Base-by-base conservation (phyloP, 192 early-diverging fungal genomes). In the Coemansia sp. region DNA sequence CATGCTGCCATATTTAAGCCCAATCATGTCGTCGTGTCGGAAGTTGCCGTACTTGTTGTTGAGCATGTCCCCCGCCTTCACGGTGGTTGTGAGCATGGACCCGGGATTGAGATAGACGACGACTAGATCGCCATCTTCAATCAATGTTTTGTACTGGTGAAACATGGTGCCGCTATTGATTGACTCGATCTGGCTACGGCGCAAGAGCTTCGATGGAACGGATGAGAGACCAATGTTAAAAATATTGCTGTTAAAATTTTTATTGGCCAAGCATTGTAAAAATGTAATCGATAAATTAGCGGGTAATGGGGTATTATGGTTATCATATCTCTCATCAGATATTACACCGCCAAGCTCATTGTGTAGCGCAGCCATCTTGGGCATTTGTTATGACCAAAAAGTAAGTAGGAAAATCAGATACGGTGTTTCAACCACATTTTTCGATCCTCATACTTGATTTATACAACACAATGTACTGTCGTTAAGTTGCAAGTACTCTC, bases 41-140 rank as follows among this genome's bases (percentile, higher is more conserved):
- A 92, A 98, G 45, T 62, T 72, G 28, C 96, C 96, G 69, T 85
- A 94, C 66, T 86, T 85, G 79, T 93, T 95, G 74, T 89, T 87
- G 62, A 87, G 88, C 16, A 84, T 59, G 26, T 77, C 82, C 33
- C 86, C 92, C 3, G 82, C 43, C 42, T 77, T 85, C 4, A 96
- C 73, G 5, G 74, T 75, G 21, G 93, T 67, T 33, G 88, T 77
- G 33, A 66, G 78, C 86, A 94, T 90, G 62, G 81, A 86, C 42
- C 90, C 87, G 63, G 88, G 90, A 25, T 80, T 87, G 61, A 90
- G 58, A 68, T 90, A 94, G 18, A 86, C 73, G 65, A 94, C 86
- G 33, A 92, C 89, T 38, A 85, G 76, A 73, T 96, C 94, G 53
- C 92, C 94, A 21, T 86, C 85, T 63, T 89, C 89, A 62, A 95